These are phyloP conservation scores for Jamesozyma rosinii DNA, from an alignment of 805 yeast species.

Conservation along the genomic window DNA sequence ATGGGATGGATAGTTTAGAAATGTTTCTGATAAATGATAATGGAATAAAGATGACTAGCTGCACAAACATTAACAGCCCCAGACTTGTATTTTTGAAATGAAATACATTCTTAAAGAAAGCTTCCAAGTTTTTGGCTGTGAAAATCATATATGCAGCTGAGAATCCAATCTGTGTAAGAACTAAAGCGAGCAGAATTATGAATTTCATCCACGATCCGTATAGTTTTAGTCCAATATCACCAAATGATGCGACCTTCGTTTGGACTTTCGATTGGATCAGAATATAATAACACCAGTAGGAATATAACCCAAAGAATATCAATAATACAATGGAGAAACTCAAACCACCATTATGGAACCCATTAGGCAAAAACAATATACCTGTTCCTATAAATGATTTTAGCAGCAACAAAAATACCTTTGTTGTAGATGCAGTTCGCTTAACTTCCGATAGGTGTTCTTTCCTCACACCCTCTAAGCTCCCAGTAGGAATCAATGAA, in stretches of 20 bases:
- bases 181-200: slow-evolving; percentile 53
- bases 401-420: slow-evolving; percentile 60
- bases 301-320: slow-evolving; percentile 53
- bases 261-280: slow-evolving; percentile 49
- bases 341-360: slow-evolving; percentile 66
- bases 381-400: slow-evolving; percentile 78
- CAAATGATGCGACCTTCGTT: slow-evolving; percentile 64
- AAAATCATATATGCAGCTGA: slow-evolving; percentile 75
- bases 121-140: slow-evolving; percentile 61
- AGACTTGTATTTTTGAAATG: slow-evolving; percentile 30
- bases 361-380: slow-evolving; percentile 58
- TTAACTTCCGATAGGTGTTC: slow-evolving; percentile 27
- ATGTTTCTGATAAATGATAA: slow-evolving; percentile 66
- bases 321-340: slow-evolving; percentile 46
- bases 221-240: slow-evolving; percentile 57
- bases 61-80: slow-evolving; percentile 42
- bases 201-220: slow-evolving; percentile 61
- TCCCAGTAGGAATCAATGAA: slow-evolving; percentile 18
- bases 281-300: slow-evolving; percentile 71
- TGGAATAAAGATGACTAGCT: slow-evolving; percentile 54
- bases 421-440: slow-evolving; percentile 65
- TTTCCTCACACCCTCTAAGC: slow-evolving; percentile 7
- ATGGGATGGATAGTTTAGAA: slow-evolving; percentile 62
- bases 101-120: slow-evolving; percentile 49
- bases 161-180: slow-evolving; percentile 68